Evolutionary conservation across 768 basidiomycete genomes (phyloP), one percentile per base, ranked within the genome.

Genomic region (Sarcomyxa edulis): DNA sequence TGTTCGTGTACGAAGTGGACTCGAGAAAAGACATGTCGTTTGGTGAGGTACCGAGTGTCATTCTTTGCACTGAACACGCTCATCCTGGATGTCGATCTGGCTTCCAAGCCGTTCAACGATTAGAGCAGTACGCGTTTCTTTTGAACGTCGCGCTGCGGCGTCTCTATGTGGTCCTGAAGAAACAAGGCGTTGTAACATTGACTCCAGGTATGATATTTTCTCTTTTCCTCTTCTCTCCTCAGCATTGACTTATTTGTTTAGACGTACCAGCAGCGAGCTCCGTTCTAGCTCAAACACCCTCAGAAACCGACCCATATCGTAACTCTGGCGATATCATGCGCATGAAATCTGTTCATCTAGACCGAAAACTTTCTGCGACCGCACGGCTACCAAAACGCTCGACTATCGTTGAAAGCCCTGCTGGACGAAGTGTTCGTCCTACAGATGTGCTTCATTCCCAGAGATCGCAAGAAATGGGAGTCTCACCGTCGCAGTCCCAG

Each of bases 91-190:
- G 84, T 51, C 68, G 76, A 40, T 54, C 62, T 16, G 92, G 94
- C 8, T 97, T 98, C 62, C 86, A 89, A 54, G 73, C 88, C 12
- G 96, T 96, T 11, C 91, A 94, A 44, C 72, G 95, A 40, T 64
- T 99, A 47, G 96, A 99, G 66, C 96, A 99, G 56, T 99, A 96
- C 59, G 90, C 96, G 2, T 99, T 94, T 70, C 64, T 99, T 40
- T 68, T 99, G 37, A 97, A 97, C 54, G 96, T 98, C 16, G 96
- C 95, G 14, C 69, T 99, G 39, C 72, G 94, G 48, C 76, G 95
- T 52, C 68, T 99, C 37, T 98, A 93, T 61, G 74, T 89, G 21
- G 72, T 88, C 25, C 64, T 90, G 52, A 88, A 86, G 69, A 86
- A 87, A 62, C 80, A 88, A 51, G 93, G 93, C 8, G 88, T 92